These are phyloP conservation scores for Tetrapyrgos nigripes DNA, from an alignment of 1,284 basidiomycete genomes.

Conservation along the genomic window DNA sequence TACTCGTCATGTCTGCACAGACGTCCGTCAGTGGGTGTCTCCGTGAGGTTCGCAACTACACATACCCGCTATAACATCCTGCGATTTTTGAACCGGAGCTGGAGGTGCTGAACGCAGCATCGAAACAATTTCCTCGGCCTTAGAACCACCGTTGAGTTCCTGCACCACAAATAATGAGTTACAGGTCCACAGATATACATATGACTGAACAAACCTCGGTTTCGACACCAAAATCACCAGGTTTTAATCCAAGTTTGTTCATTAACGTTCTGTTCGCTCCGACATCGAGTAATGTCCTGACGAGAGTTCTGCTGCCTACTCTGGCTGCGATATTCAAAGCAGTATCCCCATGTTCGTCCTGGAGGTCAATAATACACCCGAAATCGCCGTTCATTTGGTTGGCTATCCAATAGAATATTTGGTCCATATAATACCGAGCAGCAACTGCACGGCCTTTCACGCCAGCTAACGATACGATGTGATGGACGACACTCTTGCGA, in stretches of 20 bases:
- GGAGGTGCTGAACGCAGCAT: constrained; percentile 74
- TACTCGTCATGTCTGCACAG: constrained; percentile 77
- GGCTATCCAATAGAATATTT: constrained; percentile 86
- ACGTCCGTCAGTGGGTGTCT: neutral
- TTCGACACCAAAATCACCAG: constrained; percentile 94
- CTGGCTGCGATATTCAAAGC: constrained; percentile 95
- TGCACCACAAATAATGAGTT: constrained; percentile 33
- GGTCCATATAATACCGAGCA: constrained; percentile 93
- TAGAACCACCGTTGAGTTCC: constrained; percentile 72
- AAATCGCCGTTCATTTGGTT: constrained; percentile 77
- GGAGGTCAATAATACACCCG: constrained; percentile 85
- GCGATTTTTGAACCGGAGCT: constrained; percentile 83
- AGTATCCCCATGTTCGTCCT: constrained; percentile 97
- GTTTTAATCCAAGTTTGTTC: constrained; percentile 94
- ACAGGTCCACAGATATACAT: constrained; percentile 1
- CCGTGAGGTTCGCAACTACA: neutral
- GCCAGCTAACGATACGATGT: constrained; percentile 90
- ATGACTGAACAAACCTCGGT: constrained; percentile 69
- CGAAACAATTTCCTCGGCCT: constrained; percentile 79
- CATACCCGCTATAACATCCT: constrained; percentile 87
- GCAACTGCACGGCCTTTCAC: constrained; percentile 86
- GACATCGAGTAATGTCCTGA: constrained; percentile 89
- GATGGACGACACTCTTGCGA: constrained; percentile 93
- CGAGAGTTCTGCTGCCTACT: constrained; percentile 90
- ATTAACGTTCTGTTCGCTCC: constrained; percentile 90